Evolutionary conservation across 805 yeast species (phyloP), one percentile per base, ranked within the genome.

Genomic region (Isabelozyma heimii): DNA sequence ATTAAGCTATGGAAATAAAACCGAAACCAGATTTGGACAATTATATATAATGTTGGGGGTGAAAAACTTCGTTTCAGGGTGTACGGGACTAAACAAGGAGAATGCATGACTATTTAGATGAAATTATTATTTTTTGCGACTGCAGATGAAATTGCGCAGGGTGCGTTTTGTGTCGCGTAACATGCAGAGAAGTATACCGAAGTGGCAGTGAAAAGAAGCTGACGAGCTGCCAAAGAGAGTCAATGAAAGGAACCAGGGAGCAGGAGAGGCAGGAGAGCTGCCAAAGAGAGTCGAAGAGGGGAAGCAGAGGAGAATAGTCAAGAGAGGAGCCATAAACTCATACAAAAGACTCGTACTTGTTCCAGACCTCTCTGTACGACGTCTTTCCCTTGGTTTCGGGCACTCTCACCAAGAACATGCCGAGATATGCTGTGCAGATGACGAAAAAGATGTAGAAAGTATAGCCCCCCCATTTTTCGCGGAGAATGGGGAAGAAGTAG

Each of bases 321-420:
- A n/a, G n/a, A 27, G 30, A 27, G 9, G 9, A 27, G 30, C 9
- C 30, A 27, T 7, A 7, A 8, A 7, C 30, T 27, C 9, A 27
- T 27, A 27, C 30, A 27, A 27, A 27, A 27, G 35, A 10, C 35
- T 30, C 35, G 35, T 30, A 30, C 35, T 30, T 30, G 35, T 47
- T 45, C 74, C 74, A 69, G 0, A 67, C 66, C 17, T 63, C 69
- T n/a, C 54, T 50, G 45, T 62, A 58, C 28, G 54, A 54, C 35
- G 51, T 50, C 41, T 53, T 53, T 6, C 62, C 66, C 48, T 59
- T 62, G 9, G 76, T 70, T 49, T 71, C 76, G 9, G 75, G 76
- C 1, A 71, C 65, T 26, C 43, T 52, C 15, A 40, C 20, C 50
- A 50, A 51, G 14, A 65, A 61, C 8, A 56, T 57, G 1, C 50